A percentile compares a stretch with the other conserved stretches of the same genome.
These are phyloP conservation scores for Hypoxylon sp. DNA, from an alignment of 2,329 filamentous ascomycete species.

Conservation along the genomic window DNA sequence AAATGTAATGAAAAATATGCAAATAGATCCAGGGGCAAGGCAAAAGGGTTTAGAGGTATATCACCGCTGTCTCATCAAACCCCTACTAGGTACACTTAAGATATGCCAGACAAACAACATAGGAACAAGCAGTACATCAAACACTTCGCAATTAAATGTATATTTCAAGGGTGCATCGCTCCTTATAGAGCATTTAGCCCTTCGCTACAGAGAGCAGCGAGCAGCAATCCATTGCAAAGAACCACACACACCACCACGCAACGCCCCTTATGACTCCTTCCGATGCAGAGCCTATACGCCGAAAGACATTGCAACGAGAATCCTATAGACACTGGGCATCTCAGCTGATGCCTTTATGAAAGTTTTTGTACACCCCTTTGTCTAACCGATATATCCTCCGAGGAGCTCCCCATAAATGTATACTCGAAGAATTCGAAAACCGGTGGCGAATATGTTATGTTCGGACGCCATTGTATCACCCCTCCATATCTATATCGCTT, in stretches of 20 bases:
- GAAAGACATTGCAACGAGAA: slow-evolving; percentile 9
- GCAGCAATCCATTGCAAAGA: slow-evolving; percentile 4
- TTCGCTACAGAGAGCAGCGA: not conserved
- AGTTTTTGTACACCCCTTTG: slow-evolving; percentile 32
- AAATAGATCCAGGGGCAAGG: not conserved
- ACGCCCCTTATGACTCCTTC: slow-evolving; percentile 36
- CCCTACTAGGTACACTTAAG: not conserved
- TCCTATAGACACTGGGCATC: slow-evolving; percentile 23
- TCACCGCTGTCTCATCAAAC: no score
- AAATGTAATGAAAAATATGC: not conserved
- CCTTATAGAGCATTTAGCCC: not conserved
- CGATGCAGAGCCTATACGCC: slow-evolving; percentile 39
- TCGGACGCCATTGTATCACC: not conserved
- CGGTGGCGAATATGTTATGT: not conserved
- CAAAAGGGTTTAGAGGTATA: no score
- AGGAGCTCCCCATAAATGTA: slow-evolving; percentile 7
- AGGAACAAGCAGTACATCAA: not conserved
- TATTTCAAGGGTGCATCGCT: slow-evolving; percentile 1
- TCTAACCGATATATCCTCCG: slow-evolving; percentile 15
- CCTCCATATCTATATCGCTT: slow-evolving; percentile 50
- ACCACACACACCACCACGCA: slow-evolving; percentile 18
- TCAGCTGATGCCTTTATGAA: slow-evolving; percentile 7
- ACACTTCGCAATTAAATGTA: not conserved
- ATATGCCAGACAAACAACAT: not conserved
- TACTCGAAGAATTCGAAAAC: not conserved